Base-by-base conservation (phyloP, 2,329 filamentous ascomycete species). In the Chrysosphaeria jannelii region DNA sequence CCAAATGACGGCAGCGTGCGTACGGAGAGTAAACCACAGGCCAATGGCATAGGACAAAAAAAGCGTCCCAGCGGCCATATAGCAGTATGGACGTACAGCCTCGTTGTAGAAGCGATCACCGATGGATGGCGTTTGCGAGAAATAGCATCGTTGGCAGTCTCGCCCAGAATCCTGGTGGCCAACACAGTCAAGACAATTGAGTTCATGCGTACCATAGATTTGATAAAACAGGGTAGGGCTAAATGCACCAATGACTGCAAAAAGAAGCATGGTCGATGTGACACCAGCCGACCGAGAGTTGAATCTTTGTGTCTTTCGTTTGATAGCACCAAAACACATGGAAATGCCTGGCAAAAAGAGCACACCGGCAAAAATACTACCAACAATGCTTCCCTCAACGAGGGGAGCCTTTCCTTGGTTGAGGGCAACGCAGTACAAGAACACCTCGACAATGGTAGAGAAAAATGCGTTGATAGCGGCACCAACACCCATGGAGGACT, bases 391-490 rank as follows among this genome's bases (percentile, higher is more conserved):
- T 23, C 85, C 85, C 43, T 97, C 85, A 2, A 97, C 85, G 15
- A 97, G 60, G 36, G 71, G 68, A 3, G 70, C 70, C 43, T 97
- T 97, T 31, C 85, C 85, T 42, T 97, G 69, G 12, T 66, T 74
- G 21, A 97, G 55, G 10, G 85, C 85, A 25, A 93, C 66, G 39
- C 85, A 93, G 46, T 97, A 97, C 12, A 97, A 61, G 43, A 88
- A 97, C 2, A 97, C 88, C 40, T 97, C 85, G 7, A 97, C 85
- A 12, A 97, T 56, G 2, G 85, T 97, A 8, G 79, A 90, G 49
- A 97, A 97, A 44, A 97, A 89, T 22, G 85, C 85, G 36, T 97
- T 97, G 50, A 93, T 74, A 15, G 81, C 88, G 14, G 85, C 85
- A 39, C 85, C 85, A 6, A 97, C 55, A 13, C 85, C 85, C 85